These are phyloP conservation scores for Coniochaeta prunicola DNA, from an alignment of 2,329 filamentous ascomycete genomes.

Conservation along the genomic window DNA sequence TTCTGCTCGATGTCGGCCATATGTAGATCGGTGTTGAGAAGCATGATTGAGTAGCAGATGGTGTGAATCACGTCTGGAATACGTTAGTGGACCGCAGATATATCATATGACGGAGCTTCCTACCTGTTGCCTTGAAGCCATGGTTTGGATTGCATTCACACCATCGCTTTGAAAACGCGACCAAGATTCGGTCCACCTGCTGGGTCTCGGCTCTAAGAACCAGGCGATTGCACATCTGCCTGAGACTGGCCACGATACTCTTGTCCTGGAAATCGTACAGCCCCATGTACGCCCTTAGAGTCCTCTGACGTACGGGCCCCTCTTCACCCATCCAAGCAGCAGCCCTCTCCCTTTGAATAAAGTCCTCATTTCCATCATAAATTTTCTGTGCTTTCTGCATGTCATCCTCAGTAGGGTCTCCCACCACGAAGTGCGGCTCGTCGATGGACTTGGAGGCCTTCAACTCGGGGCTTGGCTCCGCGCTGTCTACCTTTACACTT, in stretches of 20 bases:
- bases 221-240: slow-evolving; percentile 73
- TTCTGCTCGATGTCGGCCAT: slow-evolving; percentile 91
- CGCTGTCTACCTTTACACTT: slow-evolving; percentile 37
- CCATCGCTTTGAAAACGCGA: slow-evolving; percentile 85
- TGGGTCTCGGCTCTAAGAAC: slow-evolving; percentile 88
- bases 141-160: slow-evolving; percentile 88
- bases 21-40: slow-evolving; percentile 94
- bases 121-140: slow-evolving; percentile 83
- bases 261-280: slow-evolving; percentile 79
- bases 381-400: slow-evolving; percentile 73
- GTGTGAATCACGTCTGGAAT: slow-evolving; percentile 86
- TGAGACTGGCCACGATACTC: slow-evolving; percentile 72
- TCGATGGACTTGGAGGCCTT: slow-evolving; percentile 37
- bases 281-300: slow-evolving; percentile 76
- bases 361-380: slow-evolving; percentile 76
- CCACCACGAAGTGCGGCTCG: slow-evolving; percentile 50
- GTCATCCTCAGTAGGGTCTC: slow-evolving; percentile 61
- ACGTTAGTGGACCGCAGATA: not conserved
- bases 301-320: slow-evolving; percentile 49
- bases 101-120: slow-evolving; percentile 22
- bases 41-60: slow-evolving; percentile 90
- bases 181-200: slow-evolving; percentile 89
- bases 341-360: slow-evolving; percentile 70
- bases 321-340: slow-evolving; percentile 85
- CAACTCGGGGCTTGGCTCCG: slow-evolving; percentile 28